Base-by-base conservation (phyloP, 2,329 filamentous ascomycete species). In the Epichloe brachyelytri region DNA sequence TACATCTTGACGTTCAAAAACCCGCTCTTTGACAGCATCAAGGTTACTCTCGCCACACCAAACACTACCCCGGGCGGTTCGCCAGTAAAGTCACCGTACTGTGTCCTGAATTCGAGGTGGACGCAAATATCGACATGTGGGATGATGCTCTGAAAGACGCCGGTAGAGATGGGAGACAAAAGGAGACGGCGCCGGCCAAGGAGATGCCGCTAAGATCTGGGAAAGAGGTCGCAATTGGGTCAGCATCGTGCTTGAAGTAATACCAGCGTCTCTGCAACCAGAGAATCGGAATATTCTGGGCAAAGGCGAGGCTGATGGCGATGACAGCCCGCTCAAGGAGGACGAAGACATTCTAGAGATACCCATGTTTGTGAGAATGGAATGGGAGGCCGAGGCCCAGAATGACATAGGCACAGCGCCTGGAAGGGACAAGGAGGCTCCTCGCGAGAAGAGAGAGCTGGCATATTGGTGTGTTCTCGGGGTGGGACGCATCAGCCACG, bases 401-500 rank as follows among this genome's bases (percentile, higher is more conserved):
- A 78, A 83, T 50, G 80, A 87, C 53, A 79, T 82, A 8, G 83
- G 80, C 12, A 72, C 76, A 3, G 69, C 71, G 8, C 60, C 68
- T 2, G 66, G 68, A 37, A 75, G 67, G 63, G 78, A 77, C 58
- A 82, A 76, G 65, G 80, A 79, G 43, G 79, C 73, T 45, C 83
- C 73, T 46, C 83, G 77, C 65, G 86, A 91, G 68, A 91, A 83
- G 72, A 80, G 86, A 62, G 93, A 97, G 64, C 71, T 97, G 67
- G 89, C 89, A 51, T 97, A 95, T 68, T 98, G 93, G 93, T 89
- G 87, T 70, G 89, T 95, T 19, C 73, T 97, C 37, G 91, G 91
- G 3, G 79, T 94, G 52, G 93, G 93, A 10, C 82, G 82, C 60
- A 93, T 97, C 61, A 78, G 71, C 57, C 72, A 74, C 62, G 68